Evolutionary conservation across 2,329 filamentous ascomycete genomes (phyloP), one percentile per base, ranked within the genome.

Genomic region (Akanthomyces muscarius): DNA sequence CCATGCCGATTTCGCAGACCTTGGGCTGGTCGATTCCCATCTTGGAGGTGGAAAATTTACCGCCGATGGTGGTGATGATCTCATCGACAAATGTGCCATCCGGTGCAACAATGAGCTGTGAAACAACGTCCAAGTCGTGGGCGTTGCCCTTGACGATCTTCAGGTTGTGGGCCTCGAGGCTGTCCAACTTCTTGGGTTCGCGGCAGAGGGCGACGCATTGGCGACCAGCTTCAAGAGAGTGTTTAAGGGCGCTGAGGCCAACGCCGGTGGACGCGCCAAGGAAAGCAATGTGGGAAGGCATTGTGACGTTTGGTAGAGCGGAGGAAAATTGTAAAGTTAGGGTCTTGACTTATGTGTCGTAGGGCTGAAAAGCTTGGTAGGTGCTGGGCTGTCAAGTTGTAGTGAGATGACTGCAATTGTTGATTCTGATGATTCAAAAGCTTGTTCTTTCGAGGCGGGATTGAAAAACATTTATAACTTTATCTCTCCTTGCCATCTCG

Each of bases 231-330:
- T 75, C 73, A 10, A 86, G 77, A 30, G 76, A 73, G 47, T 74
- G 73, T 28, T 75, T 75, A 47, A 86, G 78, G 18, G 77, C 74
- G 3, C 80, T 72, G 62, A 83, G 76, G 60, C 78, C 81, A 65
- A 75, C 76, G 54, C 83, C 83, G 41, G 77, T 78, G 25, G 79
- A 84, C 48, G 82, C 80, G 64, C 83, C 83, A 60, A 85, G 76
- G 73, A 86, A 83, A 51, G 80, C 76, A 62, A 84, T 71, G 4
- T 80, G 30, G 21, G 42, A 48, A 38, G 50, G 28, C 60, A 62
- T 56, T 48, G 16, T 42, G 42, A 44, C 6, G 7, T 30, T 33
- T 30, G 23, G 42, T 30, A 38, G 23, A 33, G 23, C 14, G 50
- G 38, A 11, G n/a, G 16, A 36, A 16, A 42, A 14, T 42, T 13